Evolutionary conservation across 371 early-diverging fungal species (phyloP), one percentile per base, ranked within the genome.

Genomic region (Mucor irregularis): DNA sequence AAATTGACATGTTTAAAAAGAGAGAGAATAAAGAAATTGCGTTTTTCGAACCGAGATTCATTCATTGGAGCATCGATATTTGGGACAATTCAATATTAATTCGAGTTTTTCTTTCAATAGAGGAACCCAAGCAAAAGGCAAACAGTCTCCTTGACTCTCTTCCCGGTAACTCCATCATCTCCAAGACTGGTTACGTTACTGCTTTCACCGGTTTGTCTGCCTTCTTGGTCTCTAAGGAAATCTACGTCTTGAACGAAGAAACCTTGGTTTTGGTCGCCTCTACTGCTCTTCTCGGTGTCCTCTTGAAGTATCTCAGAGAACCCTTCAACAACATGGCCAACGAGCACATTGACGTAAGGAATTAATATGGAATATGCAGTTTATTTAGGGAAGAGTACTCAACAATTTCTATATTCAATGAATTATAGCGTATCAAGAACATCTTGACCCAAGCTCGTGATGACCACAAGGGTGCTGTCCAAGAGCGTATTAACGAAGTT

Each of bases 161-260:
- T 70, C 98, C 98, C 55, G 96, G 96, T 29, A 87, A 92, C 71
- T 87, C 86, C 48, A 65, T 94, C 55, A 86, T 90, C 53, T 83
- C 93, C 69, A 96, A 97, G 84, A 89, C 95, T 42, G 90, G 89
- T 56, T 92, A 89, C 64, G 82, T 96, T 68, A 89, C 94, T 53
- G 79, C 90, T 34, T 81, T 85, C 49, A 85, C 93, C 44, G 93
- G 94, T 64, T 74, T 91, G 53, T 88, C 95, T 40, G 90, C 96
- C 40, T 91, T 85, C 71, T 76, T 91, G 58, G 85, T 97, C 68
- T 90, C 95, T 64, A 95, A 97, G 87, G 98, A 96, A 78, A 90
- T 97, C 73, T 97, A 96, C 76, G 86, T 96, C 50, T 70, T 95
- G 66, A 96, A 96, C 76, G 94, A 91, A 68, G 97, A 97, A 76